Evolutionary conservation across 306 rosid genomes (phyloP).

Genomic region (Lablab purpureus): DNA sequence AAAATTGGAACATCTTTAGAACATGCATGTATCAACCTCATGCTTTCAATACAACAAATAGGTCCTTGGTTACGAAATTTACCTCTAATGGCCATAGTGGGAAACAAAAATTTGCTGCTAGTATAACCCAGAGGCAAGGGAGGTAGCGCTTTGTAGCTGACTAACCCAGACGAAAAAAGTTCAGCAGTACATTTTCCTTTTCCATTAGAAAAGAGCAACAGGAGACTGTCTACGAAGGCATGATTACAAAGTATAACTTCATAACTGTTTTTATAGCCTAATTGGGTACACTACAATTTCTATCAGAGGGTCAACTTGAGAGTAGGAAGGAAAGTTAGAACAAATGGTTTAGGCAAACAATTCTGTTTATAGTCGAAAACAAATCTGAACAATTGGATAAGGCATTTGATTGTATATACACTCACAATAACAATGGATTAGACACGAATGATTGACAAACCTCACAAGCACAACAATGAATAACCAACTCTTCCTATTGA

Average conservation of each 20-base stretch:
- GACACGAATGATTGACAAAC: conserved; percentile 38
- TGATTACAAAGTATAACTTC: not conserved
- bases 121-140: not conserved
- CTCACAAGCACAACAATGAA: conserved; percentile 28
- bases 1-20: not conserved
- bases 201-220: not conserved
- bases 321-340: conserved; percentile 12
- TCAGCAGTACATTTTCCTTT: not conserved
- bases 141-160: not conserved
- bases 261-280: not conserved
- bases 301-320: not conserved
- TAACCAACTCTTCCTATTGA: conserved; percentile 42
- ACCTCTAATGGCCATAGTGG: not conserved
- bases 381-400: conserved; percentile 14
- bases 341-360: conserved; percentile 22
- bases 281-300: not conserved
- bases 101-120: not conserved
- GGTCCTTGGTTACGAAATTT: not conserved
- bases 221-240: not conserved
- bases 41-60: not conserved
- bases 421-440: conserved; percentile 49
- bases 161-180: not conserved
- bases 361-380: conserved; percentile 1
- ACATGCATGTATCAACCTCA: not conserved
- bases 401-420: conserved; percentile 56